Evolutionary conservation across 2,329 filamentous ascomycete genomes (phyloP).

Genomic region (Alternaria conjuncta): DNA sequence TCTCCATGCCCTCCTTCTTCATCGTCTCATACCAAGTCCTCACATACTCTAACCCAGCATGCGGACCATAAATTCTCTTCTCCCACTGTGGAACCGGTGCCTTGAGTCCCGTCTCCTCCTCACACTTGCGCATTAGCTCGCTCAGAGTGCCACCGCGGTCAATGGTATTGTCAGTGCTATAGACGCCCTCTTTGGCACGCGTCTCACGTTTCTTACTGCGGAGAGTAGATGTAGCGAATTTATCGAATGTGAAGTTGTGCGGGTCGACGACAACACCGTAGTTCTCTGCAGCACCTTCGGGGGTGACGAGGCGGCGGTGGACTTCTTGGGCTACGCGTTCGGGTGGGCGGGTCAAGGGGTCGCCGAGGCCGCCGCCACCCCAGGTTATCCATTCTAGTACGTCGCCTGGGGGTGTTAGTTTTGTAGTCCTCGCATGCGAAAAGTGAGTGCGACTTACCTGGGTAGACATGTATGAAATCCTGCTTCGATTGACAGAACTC

Average conservation of each 20-base stretch:
- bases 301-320: conserved; percentile 53
- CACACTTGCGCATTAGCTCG: conserved; percentile 45
- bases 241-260: conserved; percentile 46
- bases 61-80: conserved; percentile 54
- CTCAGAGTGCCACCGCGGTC: conserved; percentile 54
- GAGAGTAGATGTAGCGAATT: conserved; percentile 45
- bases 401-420: conserved; percentile 42
- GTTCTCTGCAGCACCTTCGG: conserved; percentile 51
- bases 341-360: conserved; percentile 53
- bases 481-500: conserved; percentile 55
- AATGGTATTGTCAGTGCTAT: conserved; percentile 40
- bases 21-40: conserved; percentile 53
- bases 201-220: conserved; percentile 40
- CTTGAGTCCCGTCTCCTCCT: conserved; percentile 53
- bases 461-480: conserved; percentile 55
- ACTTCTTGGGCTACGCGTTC: conserved; percentile 56
- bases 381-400: conserved; percentile 60
- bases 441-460: conserved; percentile 27
- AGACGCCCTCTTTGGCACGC: conserved; percentile 21
- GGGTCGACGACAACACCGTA: conserved; percentile 56
- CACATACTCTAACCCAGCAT: conserved; percentile 53
- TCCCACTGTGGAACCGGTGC: conserved; percentile 55
- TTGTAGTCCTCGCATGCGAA: background rate
- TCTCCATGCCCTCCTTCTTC: conserved; percentile 31
- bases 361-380: conserved; percentile 58